These are phyloP conservation scores for Hanseniaspora opuntiae DNA, from an alignment of 805 yeast genomes.

Conservation along the genomic window DNA sequence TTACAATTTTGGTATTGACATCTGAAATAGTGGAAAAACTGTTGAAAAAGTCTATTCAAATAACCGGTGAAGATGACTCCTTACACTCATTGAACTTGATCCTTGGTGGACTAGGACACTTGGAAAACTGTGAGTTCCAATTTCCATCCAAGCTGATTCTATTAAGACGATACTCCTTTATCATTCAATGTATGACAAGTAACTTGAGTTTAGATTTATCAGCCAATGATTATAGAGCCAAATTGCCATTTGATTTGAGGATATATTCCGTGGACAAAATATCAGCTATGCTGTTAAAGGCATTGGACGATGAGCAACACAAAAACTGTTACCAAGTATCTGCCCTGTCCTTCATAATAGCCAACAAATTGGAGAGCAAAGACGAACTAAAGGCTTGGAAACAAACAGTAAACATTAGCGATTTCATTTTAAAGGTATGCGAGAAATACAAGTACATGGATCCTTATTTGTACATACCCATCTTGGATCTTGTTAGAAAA, in stretches of 20 bases:
- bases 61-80: neutral
- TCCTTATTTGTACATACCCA: constrained; percentile 25
- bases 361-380: constrained; percentile 11
- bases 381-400: constrained; percentile 14
- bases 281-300: constrained; percentile 18
- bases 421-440: constrained; percentile 13
- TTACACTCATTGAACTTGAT: neutral
- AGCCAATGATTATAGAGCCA: neutral
- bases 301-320: constrained; percentile 4
- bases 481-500: constrained; percentile 21
- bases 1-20: constrained; percentile 11
- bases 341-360: neutral
- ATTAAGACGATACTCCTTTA: constrained; percentile 20
- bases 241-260: neutral
- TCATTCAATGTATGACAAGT: constrained; percentile 2
- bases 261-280: constrained; percentile 19
- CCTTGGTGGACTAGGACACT: neutral
- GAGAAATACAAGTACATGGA: constrained; percentile 15
- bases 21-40: constrained; percentile 17
- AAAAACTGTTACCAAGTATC: neutral
- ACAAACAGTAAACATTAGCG: constrained; percentile 14
- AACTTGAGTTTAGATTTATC: neutral
- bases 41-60: neutral
- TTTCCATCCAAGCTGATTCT: constrained; percentile 20
- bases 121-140: constrained; percentile 2